phyloP scores from a whole-genome alignment of 129 eudicot species.

The Deinandra increscens region DNA sequence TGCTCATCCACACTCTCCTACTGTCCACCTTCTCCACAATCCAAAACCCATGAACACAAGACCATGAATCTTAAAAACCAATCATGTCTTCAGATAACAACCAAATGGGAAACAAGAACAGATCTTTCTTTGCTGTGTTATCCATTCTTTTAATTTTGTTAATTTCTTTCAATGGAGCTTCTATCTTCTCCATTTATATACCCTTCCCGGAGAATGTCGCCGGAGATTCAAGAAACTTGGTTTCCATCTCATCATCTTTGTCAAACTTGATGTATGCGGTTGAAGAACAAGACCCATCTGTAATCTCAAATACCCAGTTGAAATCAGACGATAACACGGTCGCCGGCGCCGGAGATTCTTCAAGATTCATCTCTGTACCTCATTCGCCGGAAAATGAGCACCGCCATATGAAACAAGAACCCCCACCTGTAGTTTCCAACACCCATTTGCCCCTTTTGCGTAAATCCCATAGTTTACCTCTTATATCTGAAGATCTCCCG shows the following conservation, averaged over 20 bases:
- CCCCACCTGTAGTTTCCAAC: slow-evolving; percentile 26
- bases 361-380: slow-evolving; percentile 31
- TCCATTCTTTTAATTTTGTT: slow-evolving; percentile 46
- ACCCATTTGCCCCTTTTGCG: slow-evolving; percentile 49
- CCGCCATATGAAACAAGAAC: slow-evolving; percentile 30
- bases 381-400: slow-evolving; percentile 13
- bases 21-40: slow-evolving; percentile 21
- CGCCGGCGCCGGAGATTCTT: slow-evolving; percentile 30
- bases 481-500: slow-evolving; percentile 23
- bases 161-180: slow-evolving; percentile 54
- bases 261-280: slow-evolving; percentile 39
- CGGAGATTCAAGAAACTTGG: slow-evolving; percentile 53
- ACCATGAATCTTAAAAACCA: slow-evolving; percentile 22
- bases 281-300: slow-evolving; percentile 45
- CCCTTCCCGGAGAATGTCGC: slow-evolving; percentile 49
- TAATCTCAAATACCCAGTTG: slow-evolving; percentile 26
- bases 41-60: slow-evolving; percentile 25
- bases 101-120: slow-evolving; percentile 38
- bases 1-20: slow-evolving; percentile 30
- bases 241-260: slow-evolving; percentile 43
- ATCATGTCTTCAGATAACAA: slow-evolving; percentile 6
- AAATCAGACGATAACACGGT: slow-evolving; percentile 10
- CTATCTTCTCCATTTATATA: slow-evolving; percentile 45
- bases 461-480: slow-evolving; percentile 40
- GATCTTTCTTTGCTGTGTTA: slow-evolving; percentile 52